Percentiles rank a stretch among this genome's conserved stretches.
Conservation (phyloP, 768 basidiomycete genomes). For the Tylopilus sp. region DNA sequence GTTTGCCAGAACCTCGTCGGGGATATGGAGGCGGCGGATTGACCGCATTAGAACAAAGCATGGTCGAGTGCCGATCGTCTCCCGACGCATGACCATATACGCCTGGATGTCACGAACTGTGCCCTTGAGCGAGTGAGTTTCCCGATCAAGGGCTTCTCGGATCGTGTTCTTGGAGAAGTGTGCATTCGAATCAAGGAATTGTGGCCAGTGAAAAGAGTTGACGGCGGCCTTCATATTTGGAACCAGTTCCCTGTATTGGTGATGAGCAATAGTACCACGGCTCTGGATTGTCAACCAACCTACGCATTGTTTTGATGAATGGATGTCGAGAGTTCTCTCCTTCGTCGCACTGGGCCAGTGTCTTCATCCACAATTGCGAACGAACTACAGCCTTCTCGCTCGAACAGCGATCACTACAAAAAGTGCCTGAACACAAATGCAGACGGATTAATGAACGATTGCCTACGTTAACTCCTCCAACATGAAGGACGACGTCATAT, state of each 20-base stretch:
- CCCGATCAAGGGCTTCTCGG: slow-evolving; percentile 28
- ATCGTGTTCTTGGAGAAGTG: slow-evolving; percentile 20
- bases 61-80: slow-evolving; percentile 28
- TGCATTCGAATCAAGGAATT: slow-evolving; percentile 22
- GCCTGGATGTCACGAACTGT: slow-evolving; percentile 18
- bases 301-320: slow-evolving; percentile 24
- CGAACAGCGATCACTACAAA: slow-evolving; percentile 23
- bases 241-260: slow-evolving; percentile 19
- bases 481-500: slow-evolving; percentile 32
- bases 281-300: slow-evolving; percentile 9
- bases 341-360: slow-evolving; percentile 17
- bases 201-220: slow-evolving; percentile 28
- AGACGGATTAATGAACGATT: neutral
- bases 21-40: slow-evolving; percentile 23
- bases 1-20: slow-evolving; percentile 20
- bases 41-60: slow-evolving; percentile 30
- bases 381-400: slow-evolving; percentile 13
- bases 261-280: neutral
- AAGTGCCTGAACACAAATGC: neutral
- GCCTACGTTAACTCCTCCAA: slow-evolving; percentile 29
- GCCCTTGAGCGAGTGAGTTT: slow-evolving; percentile 13
- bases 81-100: slow-evolving; percentile 28
- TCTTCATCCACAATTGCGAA: slow-evolving; percentile 25
- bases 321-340: slow-evolving; percentile 18
- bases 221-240: slow-evolving; percentile 22